Evolutionary conservation across 2,329 filamentous ascomycete genomes (phyloP).

Genomic region (Verticillium nubilum): DNA sequence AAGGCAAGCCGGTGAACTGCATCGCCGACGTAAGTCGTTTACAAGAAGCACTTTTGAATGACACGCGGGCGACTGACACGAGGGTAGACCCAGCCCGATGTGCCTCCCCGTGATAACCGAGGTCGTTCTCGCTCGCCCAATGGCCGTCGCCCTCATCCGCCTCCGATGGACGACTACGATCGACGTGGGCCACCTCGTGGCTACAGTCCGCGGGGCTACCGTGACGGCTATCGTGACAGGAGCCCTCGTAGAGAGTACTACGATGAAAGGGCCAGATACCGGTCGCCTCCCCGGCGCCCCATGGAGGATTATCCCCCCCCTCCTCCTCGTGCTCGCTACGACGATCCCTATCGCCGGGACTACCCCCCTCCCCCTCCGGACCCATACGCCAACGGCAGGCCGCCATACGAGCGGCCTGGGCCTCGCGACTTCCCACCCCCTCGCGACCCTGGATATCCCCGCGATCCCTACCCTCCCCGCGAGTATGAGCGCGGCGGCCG

Average conservation of each 20-base stretch:
- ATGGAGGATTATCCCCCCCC: constrained; percentile 72
- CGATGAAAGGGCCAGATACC: constrained; percentile 73
- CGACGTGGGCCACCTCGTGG: constrained; percentile 71
- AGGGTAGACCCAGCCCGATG: constrained; percentile 70
- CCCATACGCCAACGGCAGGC: constrained; percentile 51
- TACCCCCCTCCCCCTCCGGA: constrained; percentile 58
- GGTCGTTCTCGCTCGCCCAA: constrained; percentile 71
- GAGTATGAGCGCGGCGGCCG: constrained; percentile 43
- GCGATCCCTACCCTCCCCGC: constrained; percentile 33
- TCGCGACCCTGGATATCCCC: constrained; percentile 43
- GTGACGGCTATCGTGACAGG: constrained; percentile 79
- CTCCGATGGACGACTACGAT: constrained; percentile 73
- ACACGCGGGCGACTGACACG: constrained; percentile 4
- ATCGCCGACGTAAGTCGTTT: constrained; percentile 68
- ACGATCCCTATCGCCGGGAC: constrained; percentile 71
- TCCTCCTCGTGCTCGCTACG: constrained; percentile 60
- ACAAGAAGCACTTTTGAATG: constrained; percentile 12
- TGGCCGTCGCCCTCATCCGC: constrained; percentile 60
- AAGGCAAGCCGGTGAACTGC: constrained; percentile 81
- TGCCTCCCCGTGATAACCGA: constrained; percentile 60
- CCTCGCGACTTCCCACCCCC: constrained; percentile 41
- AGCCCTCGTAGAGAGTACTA: constrained; percentile 86
- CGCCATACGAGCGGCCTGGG: constrained; percentile 51
- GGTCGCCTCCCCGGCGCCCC: constrained; percentile 72
- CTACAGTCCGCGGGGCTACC: constrained; percentile 69